Percentiles rank a stretch among this genome's conserved stretches.
phyloP scores from a whole-genome alignment of 2,329 filamentous ascomycete genomes.

The Nothopassalora personata region DNA sequence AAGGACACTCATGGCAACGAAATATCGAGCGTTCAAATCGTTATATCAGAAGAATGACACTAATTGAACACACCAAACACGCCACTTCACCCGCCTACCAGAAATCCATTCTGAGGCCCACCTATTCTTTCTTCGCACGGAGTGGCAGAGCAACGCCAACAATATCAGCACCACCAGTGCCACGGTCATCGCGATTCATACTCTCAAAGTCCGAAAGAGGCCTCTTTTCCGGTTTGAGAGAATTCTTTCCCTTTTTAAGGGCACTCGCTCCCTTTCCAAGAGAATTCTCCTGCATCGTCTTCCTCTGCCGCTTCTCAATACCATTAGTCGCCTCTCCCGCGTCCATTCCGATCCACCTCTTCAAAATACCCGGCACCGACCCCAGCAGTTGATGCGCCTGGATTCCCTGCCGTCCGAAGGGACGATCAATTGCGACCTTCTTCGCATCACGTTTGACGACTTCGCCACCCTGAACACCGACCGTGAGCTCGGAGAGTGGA shows the following conservation, averaged over 20 bases:
- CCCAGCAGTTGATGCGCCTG: not conserved
- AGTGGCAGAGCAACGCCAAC: too few species aligned
- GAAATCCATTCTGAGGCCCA: too few species aligned
- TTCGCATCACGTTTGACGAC: not conserved
- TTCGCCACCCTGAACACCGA: not conserved
- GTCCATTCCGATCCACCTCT: not conserved
- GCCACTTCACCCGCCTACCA: too few species aligned
- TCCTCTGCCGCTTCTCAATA: not conserved
- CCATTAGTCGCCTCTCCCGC: not conserved
- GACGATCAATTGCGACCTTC: not conserved
- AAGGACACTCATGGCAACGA: not conserved
- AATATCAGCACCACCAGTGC: too few species aligned
- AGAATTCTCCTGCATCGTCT: not conserved
- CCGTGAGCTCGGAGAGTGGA: not conserved
- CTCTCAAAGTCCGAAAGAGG: not conserved
- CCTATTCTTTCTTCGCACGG: too few species aligned
- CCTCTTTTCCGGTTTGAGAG: too few species aligned
- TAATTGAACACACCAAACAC: not conserved
- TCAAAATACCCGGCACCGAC: not conserved
- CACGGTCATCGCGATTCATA: not conserved
- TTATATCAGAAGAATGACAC: not conserved
- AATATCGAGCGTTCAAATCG: not conserved
- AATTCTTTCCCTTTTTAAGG: not conserved
- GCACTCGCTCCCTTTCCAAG: not conserved
- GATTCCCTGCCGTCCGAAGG: not conserved